phyloP scores from a whole-genome alignment of 208 protist genomes.

The Crithidia thermophila region DNA sequence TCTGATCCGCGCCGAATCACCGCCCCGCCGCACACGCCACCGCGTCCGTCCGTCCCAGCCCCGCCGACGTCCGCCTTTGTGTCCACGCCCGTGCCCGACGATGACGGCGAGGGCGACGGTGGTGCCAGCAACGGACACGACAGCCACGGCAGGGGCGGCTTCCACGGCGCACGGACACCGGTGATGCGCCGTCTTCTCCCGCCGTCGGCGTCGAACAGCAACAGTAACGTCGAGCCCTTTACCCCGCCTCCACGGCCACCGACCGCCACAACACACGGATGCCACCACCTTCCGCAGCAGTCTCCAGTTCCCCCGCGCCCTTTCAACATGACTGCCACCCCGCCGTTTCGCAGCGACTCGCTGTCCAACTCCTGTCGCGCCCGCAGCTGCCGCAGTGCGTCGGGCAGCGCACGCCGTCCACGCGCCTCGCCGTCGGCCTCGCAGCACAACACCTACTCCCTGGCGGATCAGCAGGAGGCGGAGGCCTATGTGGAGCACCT shows the following conservation, averaged over 20 bases:
- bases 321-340: background rate
- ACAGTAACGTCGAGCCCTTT: conserved; percentile 11
- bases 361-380: background rate
- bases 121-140: too few relatives aligned
- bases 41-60: background rate
- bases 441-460: conserved; percentile 39
- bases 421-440: conserved; percentile 16
- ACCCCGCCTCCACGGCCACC: conserved; percentile 25
- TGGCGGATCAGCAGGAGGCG: conserved; percentile 20
- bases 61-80: background rate
- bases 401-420: background rate
- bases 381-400: background rate
- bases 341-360: background rate
- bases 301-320: background rate
- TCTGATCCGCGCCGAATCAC: conserved; percentile 3
- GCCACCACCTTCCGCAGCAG: background rate
- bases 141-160: background rate
- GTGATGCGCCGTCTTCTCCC: conserved; percentile 5
- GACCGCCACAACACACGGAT: background rate
- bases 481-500: conserved; percentile 41
- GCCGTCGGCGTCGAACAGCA: conserved; percentile 4
- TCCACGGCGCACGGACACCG: conserved; percentile 13
- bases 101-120: too few relatives aligned
- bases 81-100: background rate
- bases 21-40: conserved; percentile 15